Percentiles rank a stretch among this genome's conserved stretches.
These are phyloP conservation scores for Trichoderma cornu-damae DNA, from an alignment of 2,329 filamentous ascomycete genomes.

Conservation along the genomic window DNA sequence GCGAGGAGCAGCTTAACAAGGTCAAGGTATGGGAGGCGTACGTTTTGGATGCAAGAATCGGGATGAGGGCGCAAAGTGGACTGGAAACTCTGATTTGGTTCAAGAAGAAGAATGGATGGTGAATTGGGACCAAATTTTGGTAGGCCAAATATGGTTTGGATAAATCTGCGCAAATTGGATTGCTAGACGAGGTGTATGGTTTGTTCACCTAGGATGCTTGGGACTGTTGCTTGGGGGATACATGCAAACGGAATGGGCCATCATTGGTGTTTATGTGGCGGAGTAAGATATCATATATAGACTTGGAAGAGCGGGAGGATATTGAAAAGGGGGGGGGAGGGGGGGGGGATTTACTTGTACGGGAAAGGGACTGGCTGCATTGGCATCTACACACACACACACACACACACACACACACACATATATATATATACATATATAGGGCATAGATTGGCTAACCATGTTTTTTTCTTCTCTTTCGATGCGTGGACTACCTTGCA, in stretches of 20 bases:
- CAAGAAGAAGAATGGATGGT: conserved; percentile 36
- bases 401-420: neutral
- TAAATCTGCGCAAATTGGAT: neutral
- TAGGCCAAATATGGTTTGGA: neutral
- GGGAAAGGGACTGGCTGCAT: neutral
- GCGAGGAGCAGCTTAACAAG: conserved; percentile 60
- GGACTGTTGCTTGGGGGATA: neutral
- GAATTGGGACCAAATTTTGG: neutral
- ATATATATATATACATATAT: neutral
- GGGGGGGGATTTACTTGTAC: neutral
- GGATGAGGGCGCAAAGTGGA: conserved; percentile 66
- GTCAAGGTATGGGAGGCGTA: conserved; percentile 66
- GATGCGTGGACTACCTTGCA: too few relatives aligned
- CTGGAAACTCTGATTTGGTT: conserved; percentile 60
- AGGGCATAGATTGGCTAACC: neutral
- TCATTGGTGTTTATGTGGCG: neutral
- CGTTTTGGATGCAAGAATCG: conserved; percentile 68
- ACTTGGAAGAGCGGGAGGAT: neutral
- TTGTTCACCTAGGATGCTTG: neutral
- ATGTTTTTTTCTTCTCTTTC: too few relatives aligned
- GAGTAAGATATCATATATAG: conserved; percentile 1
- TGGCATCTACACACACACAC: neutral
- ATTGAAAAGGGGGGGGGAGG: neutral
- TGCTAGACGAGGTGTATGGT: neutral
- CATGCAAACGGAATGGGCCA: conserved; percentile 7